Conservation (phyloP, 768 basidiomycete species). For the Crepidotus variabilis region DNA sequence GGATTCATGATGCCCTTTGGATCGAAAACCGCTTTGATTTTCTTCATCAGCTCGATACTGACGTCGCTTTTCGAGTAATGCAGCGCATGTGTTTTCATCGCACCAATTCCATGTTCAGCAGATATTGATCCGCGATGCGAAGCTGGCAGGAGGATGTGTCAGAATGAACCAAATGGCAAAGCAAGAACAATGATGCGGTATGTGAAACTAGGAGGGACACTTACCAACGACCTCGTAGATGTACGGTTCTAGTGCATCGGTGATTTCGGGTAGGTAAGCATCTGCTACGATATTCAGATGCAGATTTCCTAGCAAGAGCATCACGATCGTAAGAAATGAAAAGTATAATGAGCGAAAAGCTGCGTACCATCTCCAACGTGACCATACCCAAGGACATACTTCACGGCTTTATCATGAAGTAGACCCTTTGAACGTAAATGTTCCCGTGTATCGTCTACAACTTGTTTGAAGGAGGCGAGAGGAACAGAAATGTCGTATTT, state of each 20-base stretch:
- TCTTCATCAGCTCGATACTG: conserved; percentile 87
- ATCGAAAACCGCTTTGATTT: conserved; percentile 86
- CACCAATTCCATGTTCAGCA: conserved; percentile 96
- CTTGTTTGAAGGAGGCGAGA: conserved; percentile 77
- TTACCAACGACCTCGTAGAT: conserved; percentile 86
- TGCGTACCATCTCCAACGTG: conserved; percentile 92
- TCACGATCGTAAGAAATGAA: not conserved
- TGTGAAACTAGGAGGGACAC: conserved; percentile 22
- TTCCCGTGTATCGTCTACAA: conserved; percentile 78
- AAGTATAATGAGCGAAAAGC: not conserved
- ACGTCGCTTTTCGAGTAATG: conserved; percentile 79
- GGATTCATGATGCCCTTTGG: conserved; percentile 92
- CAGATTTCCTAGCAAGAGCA: conserved; percentile 65
- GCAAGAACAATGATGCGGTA: not conserved
- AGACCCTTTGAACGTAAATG: conserved; percentile 68
- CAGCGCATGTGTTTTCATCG: conserved; percentile 89
- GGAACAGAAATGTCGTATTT: conserved; percentile 97
- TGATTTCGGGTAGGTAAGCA: conserved; percentile 77
- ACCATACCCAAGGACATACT: conserved; percentile 88
- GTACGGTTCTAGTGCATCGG: conserved; percentile 89
- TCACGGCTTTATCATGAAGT: conserved; percentile 69
- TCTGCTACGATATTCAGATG: conserved; percentile 90
- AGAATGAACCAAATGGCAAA: conserved; percentile 2
- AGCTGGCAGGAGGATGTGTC: conserved; percentile 34
- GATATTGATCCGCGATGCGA: conserved; percentile 87